Evolutionary conservation across 2,329 filamentous ascomycete genomes (phyloP), one percentile per base, ranked within the genome.

Genomic region (Mariannaea sp.): DNA sequence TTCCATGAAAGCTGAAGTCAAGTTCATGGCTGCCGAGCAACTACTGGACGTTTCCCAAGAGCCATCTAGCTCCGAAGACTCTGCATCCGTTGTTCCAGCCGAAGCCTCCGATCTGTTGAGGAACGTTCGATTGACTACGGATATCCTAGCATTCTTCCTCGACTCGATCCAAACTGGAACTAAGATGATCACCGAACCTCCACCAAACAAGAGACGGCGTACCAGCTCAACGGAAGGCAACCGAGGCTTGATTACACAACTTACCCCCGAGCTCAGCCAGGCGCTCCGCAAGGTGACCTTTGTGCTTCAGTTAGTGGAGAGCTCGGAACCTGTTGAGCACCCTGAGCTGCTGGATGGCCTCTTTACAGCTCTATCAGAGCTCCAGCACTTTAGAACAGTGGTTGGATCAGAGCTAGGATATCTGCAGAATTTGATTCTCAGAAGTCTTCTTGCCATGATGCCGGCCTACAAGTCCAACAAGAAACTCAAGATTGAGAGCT

Each of bases 361-460:
- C 3, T 99, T 97, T 74, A 86, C 87, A 51, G 82, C 90, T 1
- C 81, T 99, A n/a, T 87, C 88, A 5, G 90, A 96, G 66, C 80
- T 99, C 19, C 92, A 96, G 64, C 88, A 91, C 56, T 89, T 94
- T 69, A 88, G 90, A 69, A 83, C 85, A 20, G 84, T 93, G 53
- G 85, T 92, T 20, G 87, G 89, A 35, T 93, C 92, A 1, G 92
- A 95, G 68, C 81, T 97, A 56, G 90, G 92, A 13, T 97, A 97
- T 73, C 78, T 97, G 35, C 89, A 97, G 70, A 90, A 89, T 60
- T 76, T 97, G 46, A 86, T 94, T 7, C 80, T 99, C 32, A 84
- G 88, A 59, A 92, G 89, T 63, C 79, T 99, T 27, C 78, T 93
- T 44, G 85, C 88, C 35, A 96, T 97, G 73, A 85, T 97, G 61